A percentile compares a stretch with the other conserved stretches of the same genome.
These are phyloP conservation scores for Kalaharituber pfeilii DNA, from an alignment of 2,329 filamentous ascomycete genomes.

Conservation along the genomic window DNA sequence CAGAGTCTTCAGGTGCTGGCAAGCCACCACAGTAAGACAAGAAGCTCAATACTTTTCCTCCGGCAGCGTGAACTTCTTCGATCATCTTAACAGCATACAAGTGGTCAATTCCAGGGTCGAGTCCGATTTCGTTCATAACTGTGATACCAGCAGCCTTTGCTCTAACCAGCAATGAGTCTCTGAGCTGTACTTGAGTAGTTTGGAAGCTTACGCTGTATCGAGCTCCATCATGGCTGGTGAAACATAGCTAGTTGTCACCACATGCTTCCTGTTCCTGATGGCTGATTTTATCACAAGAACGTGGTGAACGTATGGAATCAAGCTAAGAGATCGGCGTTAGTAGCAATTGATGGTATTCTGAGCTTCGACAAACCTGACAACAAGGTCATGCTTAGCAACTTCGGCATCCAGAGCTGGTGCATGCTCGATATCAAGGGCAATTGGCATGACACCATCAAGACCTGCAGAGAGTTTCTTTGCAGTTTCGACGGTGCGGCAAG, in stretches of 20 bases:
- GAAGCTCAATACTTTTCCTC: conserved; percentile 73
- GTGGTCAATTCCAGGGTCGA: conserved; percentile 56
- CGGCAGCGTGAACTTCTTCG: conserved; percentile 65
- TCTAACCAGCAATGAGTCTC: too few species aligned
- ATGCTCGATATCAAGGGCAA: conserved; percentile 71
- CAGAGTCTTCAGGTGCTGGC: conserved; percentile 52
- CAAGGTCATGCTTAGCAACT: conserved; percentile 61
- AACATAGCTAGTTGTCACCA: conserved; percentile 88
- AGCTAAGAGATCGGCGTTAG: conserved; percentile 25
- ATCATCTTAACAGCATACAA: conserved; percentile 76
- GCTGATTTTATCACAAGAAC: conserved; percentile 80
- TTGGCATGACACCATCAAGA: conserved; percentile 54
- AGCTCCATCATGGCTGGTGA: conserved; percentile 85
- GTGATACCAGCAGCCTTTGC: conserved; percentile 85
- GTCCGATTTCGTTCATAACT: conserved; percentile 91
- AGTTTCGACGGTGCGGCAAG: conserved; percentile 62
- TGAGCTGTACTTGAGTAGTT: neutral
- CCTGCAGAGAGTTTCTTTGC: conserved; percentile 59
- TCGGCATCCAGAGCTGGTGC: conserved; percentile 59
- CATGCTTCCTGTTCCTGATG: conserved; percentile 85
- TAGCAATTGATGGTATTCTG: too few species aligned
- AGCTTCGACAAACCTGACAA: conserved; percentile 33
- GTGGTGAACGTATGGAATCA: conserved; percentile 89
- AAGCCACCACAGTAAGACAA: conserved; percentile 72
- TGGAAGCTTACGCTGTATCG: conserved; percentile 35